Percentiles rank a stretch among this genome's conserved stretches.
Evolutionary conservation across 768 basidiomycete species (phyloP).

Genomic region (Boletus eberwhitei): DNA sequence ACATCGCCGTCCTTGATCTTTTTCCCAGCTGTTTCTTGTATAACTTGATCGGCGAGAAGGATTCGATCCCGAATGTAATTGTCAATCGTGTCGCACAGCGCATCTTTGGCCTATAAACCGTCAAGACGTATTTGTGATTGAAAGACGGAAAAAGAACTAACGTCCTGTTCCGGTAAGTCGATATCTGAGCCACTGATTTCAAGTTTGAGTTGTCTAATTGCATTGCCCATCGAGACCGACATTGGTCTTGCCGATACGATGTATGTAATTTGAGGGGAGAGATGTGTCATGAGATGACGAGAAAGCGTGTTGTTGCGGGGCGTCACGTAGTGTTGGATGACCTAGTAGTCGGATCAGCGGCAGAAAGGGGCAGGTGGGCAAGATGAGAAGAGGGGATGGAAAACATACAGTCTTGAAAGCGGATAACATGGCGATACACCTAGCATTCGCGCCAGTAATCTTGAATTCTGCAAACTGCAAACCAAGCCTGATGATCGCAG

Average conservation of each 20-base stretch:
- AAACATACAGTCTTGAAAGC: constrained; percentile 84
- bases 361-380: not conserved
- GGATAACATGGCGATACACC: constrained; percentile 88
- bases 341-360: constrained; percentile 41
- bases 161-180: constrained; percentile 94
- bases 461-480: constrained; percentile 90
- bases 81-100: constrained; percentile 81
- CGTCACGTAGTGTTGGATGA: constrained; percentile 87
- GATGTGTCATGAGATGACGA: constrained; percentile 86
- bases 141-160: constrained; percentile 33
- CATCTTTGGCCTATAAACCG: constrained; percentile 73
- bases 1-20: constrained; percentile 96
- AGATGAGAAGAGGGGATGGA: not conserved
- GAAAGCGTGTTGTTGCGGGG: constrained; percentile 85
- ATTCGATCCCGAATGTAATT: constrained; percentile 93
- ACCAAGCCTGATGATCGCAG: constrained; percentile 80
- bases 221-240: constrained; percentile 93
- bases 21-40: constrained; percentile 80
- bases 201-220: constrained; percentile 89
- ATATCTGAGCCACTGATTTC: constrained; percentile 92
- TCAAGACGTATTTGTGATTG: not conserved
- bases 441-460: constrained; percentile 91
- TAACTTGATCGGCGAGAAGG: constrained; percentile 89
- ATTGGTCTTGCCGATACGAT: constrained; percentile 85
- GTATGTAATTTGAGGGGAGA: constrained; percentile 91